A percentile compares a stretch with the other conserved stretches of the same genome.
Evolutionary conservation across 2,329 filamentous ascomycete species (phyloP).

Genomic region (Penicillium aurantiogriseum): DNA sequence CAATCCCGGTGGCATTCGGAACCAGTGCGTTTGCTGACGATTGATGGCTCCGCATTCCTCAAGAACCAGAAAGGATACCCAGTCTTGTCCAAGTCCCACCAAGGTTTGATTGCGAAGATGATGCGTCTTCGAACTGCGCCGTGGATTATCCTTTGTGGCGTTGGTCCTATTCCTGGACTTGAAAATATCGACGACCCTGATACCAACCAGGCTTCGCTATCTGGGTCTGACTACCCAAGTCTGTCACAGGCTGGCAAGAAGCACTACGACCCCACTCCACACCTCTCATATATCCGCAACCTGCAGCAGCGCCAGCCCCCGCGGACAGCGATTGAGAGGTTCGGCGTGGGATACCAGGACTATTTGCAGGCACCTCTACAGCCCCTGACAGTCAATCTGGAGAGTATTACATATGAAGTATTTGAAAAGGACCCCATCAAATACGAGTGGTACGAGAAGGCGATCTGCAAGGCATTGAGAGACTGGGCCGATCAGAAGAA

Average conservation of each 20-base stretch:
- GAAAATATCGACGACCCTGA: conserved; percentile 28
- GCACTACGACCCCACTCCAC: conserved; percentile 57
- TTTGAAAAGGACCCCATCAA: conserved; percentile 99
- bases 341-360: conserved; percentile 77
- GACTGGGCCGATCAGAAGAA: conserved; percentile 75
- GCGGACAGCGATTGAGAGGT: conserved; percentile 61
- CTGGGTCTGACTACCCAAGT: conserved; percentile 59
- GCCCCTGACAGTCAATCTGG: conserved; percentile 91
- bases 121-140: conserved; percentile 58
- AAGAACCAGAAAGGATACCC: conserved; percentile 59
- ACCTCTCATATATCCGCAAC: conserved; percentile 80
- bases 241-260: conserved; percentile 63
- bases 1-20: conserved; percentile 65
- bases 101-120: conserved; percentile 56
- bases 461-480: conserved; percentile 73
- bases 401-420: conserved; percentile 96
- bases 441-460: conserved; percentile 90
- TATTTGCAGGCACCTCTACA: conserved; percentile 94
- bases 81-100: conserved; percentile 58
- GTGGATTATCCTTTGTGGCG: conserved; percentile 60
- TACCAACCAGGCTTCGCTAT: conserved; percentile 16
- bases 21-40: conserved; percentile 56
- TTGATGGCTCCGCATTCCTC: conserved; percentile 55
- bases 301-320: conserved; percentile 78
- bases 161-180: conserved; percentile 55